These are phyloP conservation scores for Akebia trifoliata DNA, from an alignment of 164 flowering plant genomes.

Conservation along the genomic window DNA sequence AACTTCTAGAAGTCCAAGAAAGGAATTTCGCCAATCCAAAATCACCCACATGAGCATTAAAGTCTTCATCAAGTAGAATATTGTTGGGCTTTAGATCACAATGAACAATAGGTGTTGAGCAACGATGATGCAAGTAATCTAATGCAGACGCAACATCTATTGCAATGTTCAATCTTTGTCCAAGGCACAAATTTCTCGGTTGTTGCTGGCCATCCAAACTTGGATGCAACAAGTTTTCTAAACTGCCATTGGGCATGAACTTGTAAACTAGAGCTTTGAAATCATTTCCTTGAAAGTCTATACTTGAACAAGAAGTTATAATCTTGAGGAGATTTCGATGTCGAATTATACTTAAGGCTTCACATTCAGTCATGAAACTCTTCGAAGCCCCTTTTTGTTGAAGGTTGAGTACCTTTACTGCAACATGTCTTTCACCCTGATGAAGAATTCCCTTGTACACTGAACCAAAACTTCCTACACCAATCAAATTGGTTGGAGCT, in stretches of 20 bases:
- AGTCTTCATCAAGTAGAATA: constrained; percentile 8
- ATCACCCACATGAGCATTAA: constrained; percentile 7
- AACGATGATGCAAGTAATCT: constrained; percentile 5
- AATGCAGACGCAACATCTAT: constrained; percentile 6
- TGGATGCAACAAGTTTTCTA: constrained; percentile 4
- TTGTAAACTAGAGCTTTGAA: constrained; percentile 8
- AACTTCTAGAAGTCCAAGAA: not conserved
- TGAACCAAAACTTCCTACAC: constrained; percentile 12
- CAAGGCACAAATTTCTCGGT: not conserved
- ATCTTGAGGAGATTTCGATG: constrained; percentile 11
- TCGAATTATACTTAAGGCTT: not conserved
- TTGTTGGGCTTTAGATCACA: constrained; percentile 12
- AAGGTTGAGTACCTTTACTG: constrained; percentile 9
- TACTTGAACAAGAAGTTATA: constrained; percentile 3
- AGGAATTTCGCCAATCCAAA: constrained; percentile 11
- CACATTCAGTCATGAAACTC: constrained; percentile 8
- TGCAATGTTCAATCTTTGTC: constrained; percentile 4
- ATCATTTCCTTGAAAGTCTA: constrained; percentile 8
- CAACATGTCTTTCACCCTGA: not conserved
- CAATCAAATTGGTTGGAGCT: constrained; percentile 10
- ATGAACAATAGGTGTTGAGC: not conserved
- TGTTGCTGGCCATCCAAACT: not conserved
- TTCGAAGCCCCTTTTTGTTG: constrained; percentile 9
- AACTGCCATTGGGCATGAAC: constrained; percentile 10
- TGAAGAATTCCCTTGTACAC: constrained; percentile 9